Conservation (phyloP, 2,329 filamentous ascomycete genomes). For the Calonectria hawksworthii region DNA sequence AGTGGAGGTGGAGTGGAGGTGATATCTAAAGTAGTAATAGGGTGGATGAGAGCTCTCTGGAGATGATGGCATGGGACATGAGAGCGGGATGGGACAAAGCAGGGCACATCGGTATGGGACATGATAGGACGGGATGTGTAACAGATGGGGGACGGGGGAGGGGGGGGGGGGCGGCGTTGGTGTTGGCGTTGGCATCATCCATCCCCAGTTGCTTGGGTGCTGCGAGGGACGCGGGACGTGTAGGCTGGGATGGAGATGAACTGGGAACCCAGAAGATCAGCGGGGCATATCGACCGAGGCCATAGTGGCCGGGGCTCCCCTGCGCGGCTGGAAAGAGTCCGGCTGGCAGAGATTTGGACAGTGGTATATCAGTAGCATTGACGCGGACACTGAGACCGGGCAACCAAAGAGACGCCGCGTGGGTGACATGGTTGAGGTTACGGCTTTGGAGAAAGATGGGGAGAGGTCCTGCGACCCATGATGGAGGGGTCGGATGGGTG, state of each 20-base stretch:
- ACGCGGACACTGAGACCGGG: constrained; percentile 34
- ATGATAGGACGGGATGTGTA: constrained; percentile 27
- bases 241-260: constrained; percentile 31
- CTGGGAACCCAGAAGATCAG: constrained; percentile 41
- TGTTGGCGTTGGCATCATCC: constrained; percentile 43
- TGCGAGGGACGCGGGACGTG: constrained; percentile 13
- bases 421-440: constrained; percentile 34
- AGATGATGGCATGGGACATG: constrained; percentile 19
- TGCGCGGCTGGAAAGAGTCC: constrained; percentile 29
- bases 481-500: constrained; percentile 19
- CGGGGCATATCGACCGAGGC: constrained; percentile 46
- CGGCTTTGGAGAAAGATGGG: constrained; percentile 41
- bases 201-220: constrained; percentile 34
- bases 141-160: constrained; percentile 15
- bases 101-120: constrained; percentile 14
- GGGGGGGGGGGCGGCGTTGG: constrained; percentile 4
- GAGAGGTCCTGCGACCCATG: constrained; percentile 24
- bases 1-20: constrained; percentile 26
- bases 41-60: constrained; percentile 9
- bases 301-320: constrained; percentile 30
- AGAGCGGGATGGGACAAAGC: constrained; percentile 20
- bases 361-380: constrained; percentile 22
- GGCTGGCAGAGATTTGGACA: constrained; percentile 22
- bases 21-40: constrained; percentile 27
- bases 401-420: constrained; percentile 31